Evolutionary conservation across 495 filamentous ascomycete species (phyloP), one percentile per base, ranked within the genome.

Genomic region (Hyaloscypha finlandica): DNA sequence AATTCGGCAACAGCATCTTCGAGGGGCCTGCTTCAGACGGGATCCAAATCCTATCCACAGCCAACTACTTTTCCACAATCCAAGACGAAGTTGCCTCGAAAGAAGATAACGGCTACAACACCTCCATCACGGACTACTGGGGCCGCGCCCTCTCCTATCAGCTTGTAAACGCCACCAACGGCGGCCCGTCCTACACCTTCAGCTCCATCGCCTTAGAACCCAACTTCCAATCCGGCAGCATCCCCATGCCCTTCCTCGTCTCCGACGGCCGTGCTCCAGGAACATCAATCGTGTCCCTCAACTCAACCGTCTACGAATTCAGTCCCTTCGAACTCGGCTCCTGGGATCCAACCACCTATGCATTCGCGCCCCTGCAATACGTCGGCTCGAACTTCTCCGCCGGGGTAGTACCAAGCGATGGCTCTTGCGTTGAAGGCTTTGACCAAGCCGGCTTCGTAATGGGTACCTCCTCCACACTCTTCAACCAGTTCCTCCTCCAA

Each of bases 81-180:
- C 69, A 77, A 3, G 71, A 86, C 11, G 85, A 87, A 54, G 91
- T 96, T 9, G 71, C 76, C 0, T 78, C 66, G 8, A 98, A 97
- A 81, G 58, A 70, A 6, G 74, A 89, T 42, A 92, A 90, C 20
- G 90, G 90, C 6, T 96, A 87, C 76, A 83, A 92, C 48, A 85
- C 83, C 32, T 88, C 90, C 2, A 81, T 98, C 65, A 97, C 95
- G 0, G 94, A 98, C 79, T 92, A 92, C 72, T 97, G 94, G 94
- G 80, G 79, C 19, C 89, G 93, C 37, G 90, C 89, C 14, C 81
- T 98, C 25, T 88, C 89, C 30, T 93, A 88, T 71, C 95, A 98
- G 74, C 84, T 98, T 63, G 84, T 97, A 73, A 90, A 94, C 74
- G 90, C 83, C 32, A 81, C 82, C 16, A 77, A 92, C 67, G 94